phyloP scores from a whole-genome alignment of 768 basidiomycete genomes.

The Boletus vermiculosoides region DNA sequence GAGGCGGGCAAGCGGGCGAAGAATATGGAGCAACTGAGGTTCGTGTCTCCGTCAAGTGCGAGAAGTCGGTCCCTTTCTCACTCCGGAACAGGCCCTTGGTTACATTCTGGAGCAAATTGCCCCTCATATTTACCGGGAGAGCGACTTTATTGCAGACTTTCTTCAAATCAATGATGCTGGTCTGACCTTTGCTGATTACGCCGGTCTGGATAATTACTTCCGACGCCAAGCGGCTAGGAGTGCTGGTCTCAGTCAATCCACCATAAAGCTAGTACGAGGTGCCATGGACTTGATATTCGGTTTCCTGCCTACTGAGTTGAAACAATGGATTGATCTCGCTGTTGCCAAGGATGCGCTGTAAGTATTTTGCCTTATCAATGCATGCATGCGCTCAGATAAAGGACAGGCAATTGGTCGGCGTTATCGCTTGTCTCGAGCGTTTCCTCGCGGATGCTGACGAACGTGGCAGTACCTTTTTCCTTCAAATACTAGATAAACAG shows the following conservation, averaged over 20 bases:
- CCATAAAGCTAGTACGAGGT: constrained; percentile 76
- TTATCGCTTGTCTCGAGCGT: constrained; percentile 75
- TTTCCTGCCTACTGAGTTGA: constrained; percentile 81
- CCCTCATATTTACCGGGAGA: constrained; percentile 75
- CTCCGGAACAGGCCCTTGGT: constrained; percentile 59
- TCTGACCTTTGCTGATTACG: constrained; percentile 93
- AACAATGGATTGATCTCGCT: constrained; percentile 80
- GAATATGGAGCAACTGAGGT: constrained; percentile 75
- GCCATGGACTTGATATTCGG: constrained; percentile 96
- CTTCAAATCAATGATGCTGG: constrained; percentile 86
- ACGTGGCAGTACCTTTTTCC: constrained; percentile 68
- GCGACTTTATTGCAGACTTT: constrained; percentile 88
- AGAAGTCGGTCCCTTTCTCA: neutral
- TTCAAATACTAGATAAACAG: constrained; percentile 79
- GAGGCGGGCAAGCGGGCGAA: constrained; percentile 53
- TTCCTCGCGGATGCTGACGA: constrained; percentile 78
- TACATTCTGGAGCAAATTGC: constrained; percentile 74
- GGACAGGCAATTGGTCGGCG: constrained; percentile 78
- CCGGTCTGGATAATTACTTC: constrained; percentile 92
- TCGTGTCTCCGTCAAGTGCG: constrained; percentile 12
- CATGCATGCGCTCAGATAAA: constrained; percentile 3
- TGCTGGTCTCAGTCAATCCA: constrained; percentile 62
- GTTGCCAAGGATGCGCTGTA: constrained; percentile 77
- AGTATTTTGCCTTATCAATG: constrained; percentile 1
- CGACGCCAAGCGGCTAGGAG: constrained; percentile 82